Conservation (phyloP, 257 asterid genomes). For the Nicotiana paniculata region DNA sequence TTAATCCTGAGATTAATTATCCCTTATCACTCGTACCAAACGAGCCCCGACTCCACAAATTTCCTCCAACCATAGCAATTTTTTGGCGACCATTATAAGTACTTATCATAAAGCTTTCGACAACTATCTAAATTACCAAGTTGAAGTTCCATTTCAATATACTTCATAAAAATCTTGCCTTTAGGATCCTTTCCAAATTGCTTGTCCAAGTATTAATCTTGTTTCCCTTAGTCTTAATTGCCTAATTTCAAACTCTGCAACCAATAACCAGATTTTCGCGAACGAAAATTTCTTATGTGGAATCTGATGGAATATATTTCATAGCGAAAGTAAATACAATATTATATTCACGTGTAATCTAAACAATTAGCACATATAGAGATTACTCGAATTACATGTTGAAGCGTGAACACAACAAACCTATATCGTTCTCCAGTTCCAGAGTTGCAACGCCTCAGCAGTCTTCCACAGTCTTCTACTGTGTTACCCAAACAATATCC, state of each 20-base stretch:
- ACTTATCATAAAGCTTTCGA: conserved; percentile 22
- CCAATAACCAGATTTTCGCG: conserved; percentile 31
- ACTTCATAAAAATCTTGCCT: conserved; percentile 40
- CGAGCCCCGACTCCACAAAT: not conserved
- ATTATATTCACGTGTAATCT: no score
- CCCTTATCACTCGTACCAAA: no score
- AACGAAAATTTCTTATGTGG: conserved; percentile 47
- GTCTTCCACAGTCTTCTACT: no score
- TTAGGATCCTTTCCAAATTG: conserved; percentile 29
- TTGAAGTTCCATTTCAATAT: conserved; percentile 8
- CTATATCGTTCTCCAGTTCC: no score
- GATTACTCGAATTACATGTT: no score
- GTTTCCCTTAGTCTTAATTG: conserved; percentile 9
- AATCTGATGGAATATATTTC: not conserved
- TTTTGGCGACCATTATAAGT: conserved; percentile 51
- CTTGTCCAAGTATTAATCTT: conserved; percentile 23
- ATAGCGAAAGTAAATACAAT: no score
- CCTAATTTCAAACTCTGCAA: not conserved
- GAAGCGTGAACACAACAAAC: no score
- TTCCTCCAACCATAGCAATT: conserved; percentile 58
- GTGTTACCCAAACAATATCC: no score
- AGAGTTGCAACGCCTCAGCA: no score
- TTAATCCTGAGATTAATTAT: no score
- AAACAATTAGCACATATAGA: no score
- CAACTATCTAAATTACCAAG: conserved; percentile 62